phyloP scores from a whole-genome alignment of 495 filamentous ascomycete species.

The Lasiosphaeria miniovina region DNA sequence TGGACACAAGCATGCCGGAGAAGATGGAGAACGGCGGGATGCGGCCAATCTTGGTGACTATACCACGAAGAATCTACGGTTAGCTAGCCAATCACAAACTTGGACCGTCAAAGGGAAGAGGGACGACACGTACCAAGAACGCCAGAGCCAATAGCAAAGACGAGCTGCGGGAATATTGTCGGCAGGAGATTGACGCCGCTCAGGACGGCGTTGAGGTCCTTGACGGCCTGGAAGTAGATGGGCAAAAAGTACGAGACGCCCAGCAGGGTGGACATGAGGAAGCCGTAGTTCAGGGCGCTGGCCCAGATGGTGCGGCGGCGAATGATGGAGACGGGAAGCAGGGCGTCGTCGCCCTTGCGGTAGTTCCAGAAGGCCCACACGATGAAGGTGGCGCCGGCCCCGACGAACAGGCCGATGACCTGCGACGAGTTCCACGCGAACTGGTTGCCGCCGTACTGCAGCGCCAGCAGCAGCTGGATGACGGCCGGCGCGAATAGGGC shows the following conservation, averaged over 20 bases:
- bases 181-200: constrained; percentile 52
- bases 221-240: constrained; percentile 39
- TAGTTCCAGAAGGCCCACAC: constrained; percentile 57
- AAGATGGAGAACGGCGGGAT: constrained; percentile 55
- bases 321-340: constrained; percentile 62
- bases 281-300: constrained; percentile 44
- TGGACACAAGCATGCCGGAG: constrained; percentile 47
- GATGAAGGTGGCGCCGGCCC: constrained; percentile 56
- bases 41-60: constrained; percentile 44
- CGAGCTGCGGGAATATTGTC: constrained; percentile 29
- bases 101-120: neutral
- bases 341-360: constrained; percentile 61
- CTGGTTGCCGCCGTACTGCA: constrained; percentile 73
- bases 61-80: neutral
- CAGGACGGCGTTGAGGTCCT: constrained; percentile 42
- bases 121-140: constrained; percentile 19
- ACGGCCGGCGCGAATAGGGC: constrained; percentile 62
- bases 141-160: constrained; percentile 51
- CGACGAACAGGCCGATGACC: constrained; percentile 65
- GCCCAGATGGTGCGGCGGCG: constrained; percentile 60
- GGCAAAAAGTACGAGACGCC: constrained; percentile 49
- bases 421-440: constrained; percentile 60
- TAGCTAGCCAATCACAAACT: neutral
- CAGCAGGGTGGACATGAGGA: constrained; percentile 55
- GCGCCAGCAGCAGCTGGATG: constrained; percentile 64